Conservation (phyloP, 2,329 filamentous ascomycete genomes). For the Beauveria varroae region DNA sequence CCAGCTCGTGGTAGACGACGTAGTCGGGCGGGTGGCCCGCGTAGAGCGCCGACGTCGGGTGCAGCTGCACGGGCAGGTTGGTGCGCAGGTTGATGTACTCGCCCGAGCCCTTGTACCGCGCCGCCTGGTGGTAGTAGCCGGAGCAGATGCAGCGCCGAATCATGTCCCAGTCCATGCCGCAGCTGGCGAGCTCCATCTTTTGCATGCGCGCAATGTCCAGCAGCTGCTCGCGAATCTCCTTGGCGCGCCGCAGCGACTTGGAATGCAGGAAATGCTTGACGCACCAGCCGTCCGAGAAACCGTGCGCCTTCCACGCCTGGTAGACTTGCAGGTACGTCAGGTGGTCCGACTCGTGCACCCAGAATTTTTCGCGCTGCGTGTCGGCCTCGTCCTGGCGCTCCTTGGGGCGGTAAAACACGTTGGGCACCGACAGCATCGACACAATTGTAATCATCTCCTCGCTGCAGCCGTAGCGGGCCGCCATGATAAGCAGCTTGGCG, state of each 20-base stretch:
- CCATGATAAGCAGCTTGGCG: slow-evolving; percentile 88
- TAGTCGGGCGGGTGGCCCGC: slow-evolving; percentile 95
- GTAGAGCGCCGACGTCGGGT: slow-evolving; percentile 89
- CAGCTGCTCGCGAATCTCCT: slow-evolving; percentile 91
- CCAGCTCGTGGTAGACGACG: slow-evolving; percentile 95
- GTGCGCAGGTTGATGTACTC: slow-evolving; percentile 97
- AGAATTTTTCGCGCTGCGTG: slow-evolving; percentile 92
- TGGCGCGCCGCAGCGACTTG: slow-evolving; percentile 85
- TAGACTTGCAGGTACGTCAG: slow-evolving; percentile 94
- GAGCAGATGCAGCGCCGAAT: slow-evolving; percentile 95
- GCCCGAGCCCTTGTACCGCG: slow-evolving; percentile 89
- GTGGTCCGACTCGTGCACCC: slow-evolving; percentile 95
- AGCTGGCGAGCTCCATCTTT: slow-evolving; percentile 80
- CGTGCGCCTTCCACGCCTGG: slow-evolving; percentile 88
- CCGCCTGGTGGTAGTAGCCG: slow-evolving; percentile 96
- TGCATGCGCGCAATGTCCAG: slow-evolving; percentile 90
- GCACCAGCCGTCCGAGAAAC: slow-evolving; percentile 86
- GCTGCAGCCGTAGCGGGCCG: slow-evolving; percentile 82
- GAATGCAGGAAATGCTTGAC: slow-evolving; percentile 87
- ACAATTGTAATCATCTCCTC: slow-evolving; percentile 99
- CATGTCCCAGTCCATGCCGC: slow-evolving; percentile 94
- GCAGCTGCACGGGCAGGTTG: slow-evolving; percentile 86
- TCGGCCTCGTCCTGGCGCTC: slow-evolving; percentile 96
- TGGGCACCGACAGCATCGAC: slow-evolving; percentile 93
- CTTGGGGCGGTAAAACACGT: slow-evolving; percentile 93